Evolutionary conservation across 352 stramenopile genomes (phyloP).

Genomic region (Pythium brassicae): DNA sequence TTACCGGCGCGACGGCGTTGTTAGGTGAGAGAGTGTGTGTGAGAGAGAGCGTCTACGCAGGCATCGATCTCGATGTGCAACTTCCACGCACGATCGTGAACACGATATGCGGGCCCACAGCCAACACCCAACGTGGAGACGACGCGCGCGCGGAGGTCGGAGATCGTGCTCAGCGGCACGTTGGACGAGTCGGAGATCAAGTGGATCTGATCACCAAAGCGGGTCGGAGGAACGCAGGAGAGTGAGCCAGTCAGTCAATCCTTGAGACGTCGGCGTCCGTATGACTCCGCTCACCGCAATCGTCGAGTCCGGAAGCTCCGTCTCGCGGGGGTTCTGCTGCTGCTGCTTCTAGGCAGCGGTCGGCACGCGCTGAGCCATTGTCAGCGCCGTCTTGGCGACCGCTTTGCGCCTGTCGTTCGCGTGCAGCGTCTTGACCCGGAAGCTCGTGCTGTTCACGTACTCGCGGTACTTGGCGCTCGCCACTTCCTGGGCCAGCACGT

Average conservation of each 20-base stretch:
- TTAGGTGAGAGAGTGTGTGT: too few species aligned
- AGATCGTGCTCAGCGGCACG: slow-evolving; percentile 42
- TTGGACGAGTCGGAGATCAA: slow-evolving; percentile 41
- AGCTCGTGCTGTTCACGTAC: slow-evolving; percentile 46
- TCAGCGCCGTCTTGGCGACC: slow-evolving; percentile 18
- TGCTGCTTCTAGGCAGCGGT: too few species aligned
- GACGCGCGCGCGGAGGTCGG: slow-evolving; percentile 28
- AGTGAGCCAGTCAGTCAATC: too few species aligned
- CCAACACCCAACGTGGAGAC: slow-evolving; percentile 15
- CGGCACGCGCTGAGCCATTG: slow-evolving; percentile 31
- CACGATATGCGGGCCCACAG: slow-evolving; percentile 46
- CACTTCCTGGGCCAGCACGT: neutral
- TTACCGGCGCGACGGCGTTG: too few species aligned
- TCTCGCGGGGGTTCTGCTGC: slow-evolving; percentile 13
- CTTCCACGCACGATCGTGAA: slow-evolving; percentile 42
- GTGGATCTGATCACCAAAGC: slow-evolving; percentile 60
- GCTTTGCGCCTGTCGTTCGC: slow-evolving; percentile 39
- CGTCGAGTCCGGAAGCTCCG: slow-evolving; percentile 1
- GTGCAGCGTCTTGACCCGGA: slow-evolving; percentile 26
- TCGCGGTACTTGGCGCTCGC: slow-evolving; percentile 31
- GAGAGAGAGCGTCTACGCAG: too few species aligned
- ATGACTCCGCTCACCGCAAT: slow-evolving; percentile 13
- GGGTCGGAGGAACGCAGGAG: slow-evolving; percentile 21
- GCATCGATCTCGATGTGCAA: too few species aligned
- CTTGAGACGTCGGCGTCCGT: too few species aligned